A percentile compares a stretch with the other conserved stretches of the same genome.
phyloP scores from a whole-genome alignment of 2,329 filamentous ascomycete species.

The Apiospora hydei region DNA sequence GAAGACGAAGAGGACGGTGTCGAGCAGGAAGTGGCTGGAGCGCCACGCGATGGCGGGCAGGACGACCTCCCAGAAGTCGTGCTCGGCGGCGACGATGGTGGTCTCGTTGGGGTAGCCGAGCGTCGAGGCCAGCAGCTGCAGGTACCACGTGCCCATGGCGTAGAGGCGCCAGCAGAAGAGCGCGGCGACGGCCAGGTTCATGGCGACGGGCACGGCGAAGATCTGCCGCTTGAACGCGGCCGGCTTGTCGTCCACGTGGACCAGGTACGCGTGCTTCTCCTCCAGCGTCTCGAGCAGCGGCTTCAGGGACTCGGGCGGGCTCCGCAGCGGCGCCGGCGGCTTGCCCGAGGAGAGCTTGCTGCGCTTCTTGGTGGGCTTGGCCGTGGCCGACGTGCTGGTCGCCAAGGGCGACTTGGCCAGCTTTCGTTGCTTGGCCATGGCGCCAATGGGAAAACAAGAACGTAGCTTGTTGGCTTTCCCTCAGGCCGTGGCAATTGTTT shows the following conservation, averaged over 20 bases:
- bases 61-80: conserved; percentile 62
- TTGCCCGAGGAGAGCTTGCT: conserved; percentile 43
- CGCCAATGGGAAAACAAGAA: not conserved
- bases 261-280: conserved; percentile 78
- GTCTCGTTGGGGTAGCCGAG: conserved; percentile 72
- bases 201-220: conserved; percentile 78
- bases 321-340: conserved; percentile 72
- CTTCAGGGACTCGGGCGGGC: conserved; percentile 66
- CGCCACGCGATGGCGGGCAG: conserved; percentile 65
- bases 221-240: conserved; percentile 79
- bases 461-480: not conserved
- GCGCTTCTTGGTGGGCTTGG: conserved; percentile 31
- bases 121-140: conserved; percentile 67
- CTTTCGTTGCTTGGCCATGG: conserved; percentile 40
- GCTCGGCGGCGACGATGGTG: conserved; percentile 65
- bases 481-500: not conserved
- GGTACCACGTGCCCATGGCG: conserved; percentile 76
- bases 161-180: conserved; percentile 74
- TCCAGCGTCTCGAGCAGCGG: conserved; percentile 73
- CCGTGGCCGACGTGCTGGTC: no score
- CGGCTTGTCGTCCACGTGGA: conserved; percentile 79
- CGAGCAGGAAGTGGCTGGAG: conserved; percentile 71
- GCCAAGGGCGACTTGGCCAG: conserved; percentile 3
- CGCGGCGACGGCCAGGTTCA: conserved; percentile 73
- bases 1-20: conserved; percentile 73